Conservation (phyloP, 179 eudicot species). For the Vitellaria paradoxa region DNA sequence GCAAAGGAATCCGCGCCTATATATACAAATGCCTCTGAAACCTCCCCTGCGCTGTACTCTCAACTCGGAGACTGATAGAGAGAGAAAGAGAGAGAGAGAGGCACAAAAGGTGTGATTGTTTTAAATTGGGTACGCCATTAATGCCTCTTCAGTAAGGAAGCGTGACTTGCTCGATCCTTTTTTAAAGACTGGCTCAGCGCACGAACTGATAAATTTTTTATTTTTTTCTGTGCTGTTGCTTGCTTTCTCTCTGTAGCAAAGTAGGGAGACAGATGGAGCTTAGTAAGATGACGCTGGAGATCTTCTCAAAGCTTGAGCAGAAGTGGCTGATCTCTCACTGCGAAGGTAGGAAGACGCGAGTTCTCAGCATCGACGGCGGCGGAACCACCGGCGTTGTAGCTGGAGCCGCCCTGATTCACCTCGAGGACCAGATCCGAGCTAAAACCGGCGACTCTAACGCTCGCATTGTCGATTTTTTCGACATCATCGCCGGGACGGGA, state of each 20-base stretch:
- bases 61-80: neutral
- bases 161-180: conserved; percentile 19
- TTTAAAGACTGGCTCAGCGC: conserved; percentile 14
- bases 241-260: neutral
- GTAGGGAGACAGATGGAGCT: conserved; percentile 36
- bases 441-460: conserved; percentile 54
- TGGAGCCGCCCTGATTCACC: conserved; percentile 47
- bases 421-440: conserved; percentile 63
- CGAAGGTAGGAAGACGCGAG: conserved; percentile 49
- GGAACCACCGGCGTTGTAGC: conserved; percentile 60
- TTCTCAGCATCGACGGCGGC: conserved; percentile 87
- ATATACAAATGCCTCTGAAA: neutral
- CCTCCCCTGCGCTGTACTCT: neutral
- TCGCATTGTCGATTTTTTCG: conserved; percentile 69
- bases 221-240: neutral
- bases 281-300: conserved; percentile 74
- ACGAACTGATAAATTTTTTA: neutral
- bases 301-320: conserved; percentile 86
- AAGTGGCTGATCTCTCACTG: conserved; percentile 71
- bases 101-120: neutral
- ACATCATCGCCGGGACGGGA: conserved; percentile 71
- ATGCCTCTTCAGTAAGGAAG: conserved; percentile 15
- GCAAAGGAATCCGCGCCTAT: neutral
- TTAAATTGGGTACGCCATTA: conserved; percentile 13
- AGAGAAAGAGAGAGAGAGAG: neutral